Conservation (phyloP, 2,329 filamentous ascomycete species). For the Furcasterigmium sp. region DNA sequence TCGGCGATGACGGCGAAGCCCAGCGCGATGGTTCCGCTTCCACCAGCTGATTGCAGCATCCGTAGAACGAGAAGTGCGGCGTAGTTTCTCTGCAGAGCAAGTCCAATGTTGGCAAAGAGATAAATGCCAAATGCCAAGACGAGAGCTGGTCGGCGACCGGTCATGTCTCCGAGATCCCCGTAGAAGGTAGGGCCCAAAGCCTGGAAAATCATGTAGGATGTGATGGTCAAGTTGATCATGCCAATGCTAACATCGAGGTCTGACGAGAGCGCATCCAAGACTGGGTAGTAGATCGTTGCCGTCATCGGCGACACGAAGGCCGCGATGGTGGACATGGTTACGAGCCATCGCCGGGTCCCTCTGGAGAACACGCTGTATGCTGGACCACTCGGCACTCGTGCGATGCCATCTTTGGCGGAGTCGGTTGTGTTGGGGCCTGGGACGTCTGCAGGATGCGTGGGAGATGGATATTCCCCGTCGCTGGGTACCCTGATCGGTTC, state of each 20-base stretch:
- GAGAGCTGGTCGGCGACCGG: constrained; percentile 57
- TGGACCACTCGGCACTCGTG: constrained; percentile 23
- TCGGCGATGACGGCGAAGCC: constrained; percentile 69
- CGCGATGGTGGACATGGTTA: constrained; percentile 44
- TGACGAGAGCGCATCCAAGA: constrained; percentile 30
- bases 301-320: constrained; percentile 54
- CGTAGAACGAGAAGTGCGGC: constrained; percentile 55
- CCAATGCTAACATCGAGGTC: constrained; percentile 31
- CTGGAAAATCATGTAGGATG: constrained; percentile 61
- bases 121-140: constrained; percentile 54
- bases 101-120: constrained; percentile 51
- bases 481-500: no score
- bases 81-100: constrained; percentile 53
- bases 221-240: constrained; percentile 45
- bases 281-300: constrained; percentile 51
- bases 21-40: constrained; percentile 65
- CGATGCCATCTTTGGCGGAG: no score
- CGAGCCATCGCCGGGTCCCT: constrained; percentile 44
- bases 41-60: constrained; percentile 58
- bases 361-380: constrained; percentile 29
- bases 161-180: constrained; percentile 56
- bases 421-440: no score
- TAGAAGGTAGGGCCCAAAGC: constrained; percentile 56
- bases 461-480: no score
- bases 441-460: no score